Evolutionary conservation across 2,329 filamentous ascomycete genomes (phyloP), one percentile per base, ranked within the genome.

Genomic region (Botrytis hyacinthi): DNA sequence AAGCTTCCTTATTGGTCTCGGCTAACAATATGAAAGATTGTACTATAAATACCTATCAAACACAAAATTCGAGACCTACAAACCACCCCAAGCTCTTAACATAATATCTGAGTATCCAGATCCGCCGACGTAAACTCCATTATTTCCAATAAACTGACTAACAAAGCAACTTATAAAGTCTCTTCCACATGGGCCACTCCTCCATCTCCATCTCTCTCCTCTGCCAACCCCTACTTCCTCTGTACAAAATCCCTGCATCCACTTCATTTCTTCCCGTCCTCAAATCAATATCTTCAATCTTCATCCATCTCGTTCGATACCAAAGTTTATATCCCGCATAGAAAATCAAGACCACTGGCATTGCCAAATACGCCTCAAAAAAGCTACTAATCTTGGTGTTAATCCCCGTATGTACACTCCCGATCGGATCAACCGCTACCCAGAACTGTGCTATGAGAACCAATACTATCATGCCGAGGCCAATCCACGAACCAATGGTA

Each of bases 261-360:
- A 72, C 81, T 80, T 97, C 93, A 62, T 95, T 87, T 60, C 95
- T 89, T 4, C 95, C 95, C 0, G 94, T 97, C 75, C 91, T 89
- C 76, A 98, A 83, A 82, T 98, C 94, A 89, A 98, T 96, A 75
- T 97, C 92, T 68, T 87, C 84, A 57, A 88, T 83, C 44, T 86
- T 85, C 35, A 97, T 86, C 75, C 93, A 86, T 5, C 85, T 84
- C 2, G 95, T 97, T 73, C 86, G 86, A 81, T 89, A 93, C 82
- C 85, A 91, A 44, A 96, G n/a, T 83, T 97, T 97, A 84, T 97
- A 96, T 0, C 82, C 85, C 14, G 92, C 69, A 82, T 93, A 97
- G 81, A 91, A 92, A 66, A 85, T 75, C 20, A 90, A 75, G 37
- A 93, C 88, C 75, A 93, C 88, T 16, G 92, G 92, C 3, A 89